These are phyloP conservation scores for Pisolithus albus DNA, from an alignment of 768 basidiomycete genomes.

Conservation along the genomic window DNA sequence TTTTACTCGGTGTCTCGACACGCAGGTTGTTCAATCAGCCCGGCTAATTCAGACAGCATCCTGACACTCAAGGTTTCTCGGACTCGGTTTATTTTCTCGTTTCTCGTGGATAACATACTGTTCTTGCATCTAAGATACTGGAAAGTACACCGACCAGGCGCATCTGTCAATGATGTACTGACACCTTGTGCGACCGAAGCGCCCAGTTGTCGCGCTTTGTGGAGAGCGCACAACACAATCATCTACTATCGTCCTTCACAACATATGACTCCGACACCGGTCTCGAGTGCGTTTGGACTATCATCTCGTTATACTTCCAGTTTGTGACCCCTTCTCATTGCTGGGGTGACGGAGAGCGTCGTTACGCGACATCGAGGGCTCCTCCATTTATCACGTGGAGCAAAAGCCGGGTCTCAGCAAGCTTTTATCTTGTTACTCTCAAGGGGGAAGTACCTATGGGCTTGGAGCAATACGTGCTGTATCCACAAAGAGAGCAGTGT, in stretches of 20 bases:
- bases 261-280: background rate
- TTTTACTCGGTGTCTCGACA: too few relatives aligned
- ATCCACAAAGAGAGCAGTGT: constrained; percentile 1
- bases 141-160: too few relatives aligned
- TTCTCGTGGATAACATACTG: too few relatives aligned
- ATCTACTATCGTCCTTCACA: background rate
- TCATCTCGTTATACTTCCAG: background rate
- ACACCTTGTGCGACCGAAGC: too few relatives aligned
- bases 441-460: background rate
- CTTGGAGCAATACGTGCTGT: constrained; percentile 5
- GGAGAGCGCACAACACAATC: background rate
- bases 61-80: too few relatives aligned
- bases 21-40: too few relatives aligned
- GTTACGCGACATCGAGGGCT: background rate
- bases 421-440: background rate
- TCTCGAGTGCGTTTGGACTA: background rate
- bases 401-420: background rate
- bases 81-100: too few relatives aligned
- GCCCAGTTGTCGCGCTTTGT: background rate
- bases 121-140: too few relatives aligned
- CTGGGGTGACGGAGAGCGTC: background rate
- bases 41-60: too few relatives aligned
- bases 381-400: background rate
- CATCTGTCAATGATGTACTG: too few relatives aligned
- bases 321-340: constrained; percentile 1